These are phyloP conservation scores for Didymella pomorum DNA, from an alignment of 2,329 filamentous ascomycete species.

Conservation along the genomic window DNA sequence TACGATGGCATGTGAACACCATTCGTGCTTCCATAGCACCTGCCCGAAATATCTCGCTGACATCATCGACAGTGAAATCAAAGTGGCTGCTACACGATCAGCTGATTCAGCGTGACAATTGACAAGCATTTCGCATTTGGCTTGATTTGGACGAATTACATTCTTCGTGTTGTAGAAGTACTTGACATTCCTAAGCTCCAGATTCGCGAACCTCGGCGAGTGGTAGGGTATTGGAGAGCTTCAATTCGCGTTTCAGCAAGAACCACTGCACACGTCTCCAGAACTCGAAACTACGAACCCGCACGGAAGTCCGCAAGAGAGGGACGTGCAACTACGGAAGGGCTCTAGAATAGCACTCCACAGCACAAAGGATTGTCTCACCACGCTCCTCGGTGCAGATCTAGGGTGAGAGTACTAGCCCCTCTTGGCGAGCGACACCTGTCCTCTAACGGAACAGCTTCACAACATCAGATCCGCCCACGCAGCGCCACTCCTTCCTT, in stretches of 20 bases:
- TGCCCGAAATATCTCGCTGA: not conserved
- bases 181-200: constrained; percentile 3
- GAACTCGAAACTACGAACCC: constrained; percentile 7
- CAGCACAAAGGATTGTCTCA: constrained; percentile 21
- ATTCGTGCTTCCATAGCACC: not conserved
- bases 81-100: not conserved
- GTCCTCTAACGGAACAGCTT: constrained; percentile 36
- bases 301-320: not conserved
- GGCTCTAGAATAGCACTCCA: constrained; percentile 19
- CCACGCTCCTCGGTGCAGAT: constrained; percentile 31
- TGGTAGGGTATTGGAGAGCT: not conserved
- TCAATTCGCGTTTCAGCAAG: constrained; percentile 14
- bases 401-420: constrained; percentile 24
- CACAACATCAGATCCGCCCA: constrained; percentile 37
- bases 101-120: not conserved
- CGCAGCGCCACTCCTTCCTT: constrained; percentile 33
- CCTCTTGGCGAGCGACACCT: constrained; percentile 29
- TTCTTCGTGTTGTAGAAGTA: not conserved
- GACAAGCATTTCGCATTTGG: not conserved
- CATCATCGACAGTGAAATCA: not conserved
- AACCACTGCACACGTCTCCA: constrained; percentile 12
- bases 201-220: constrained; percentile 2
- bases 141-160: not conserved
- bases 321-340: constrained; percentile 6
- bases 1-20: not conserved